phyloP scores from a whole-genome alignment of 257 asterid species.

The Coffea eugenioides region DNA sequence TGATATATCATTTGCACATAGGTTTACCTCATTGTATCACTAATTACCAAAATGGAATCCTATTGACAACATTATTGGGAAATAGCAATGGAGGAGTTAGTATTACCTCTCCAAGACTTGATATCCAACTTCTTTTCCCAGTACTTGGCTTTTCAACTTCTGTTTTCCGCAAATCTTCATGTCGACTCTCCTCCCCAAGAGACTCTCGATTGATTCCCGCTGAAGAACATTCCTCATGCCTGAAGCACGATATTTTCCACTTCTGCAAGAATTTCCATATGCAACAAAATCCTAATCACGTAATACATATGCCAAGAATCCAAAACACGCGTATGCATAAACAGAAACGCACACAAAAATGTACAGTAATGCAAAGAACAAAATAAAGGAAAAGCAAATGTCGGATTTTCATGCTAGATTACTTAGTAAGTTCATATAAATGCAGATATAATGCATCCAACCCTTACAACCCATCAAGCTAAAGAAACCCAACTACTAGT shows the following conservation, averaged over 20 bases:
- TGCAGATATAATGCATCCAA: not conserved
- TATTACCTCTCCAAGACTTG: conserved; percentile 46
- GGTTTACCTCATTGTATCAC: not conserved
- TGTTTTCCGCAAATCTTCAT: conserved; percentile 39
- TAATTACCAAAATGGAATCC: not conserved
- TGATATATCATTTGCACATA: not conserved
- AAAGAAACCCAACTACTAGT: not conserved
- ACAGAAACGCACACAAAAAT: not conserved
- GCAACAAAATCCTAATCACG: conserved; percentile 5
- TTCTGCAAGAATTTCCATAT: conserved; percentile 36
- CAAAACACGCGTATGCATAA: not conserved
- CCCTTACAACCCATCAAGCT: not conserved
- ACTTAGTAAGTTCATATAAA: not conserved
- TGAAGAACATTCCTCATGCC: conserved; percentile 55
- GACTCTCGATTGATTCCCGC: conserved; percentile 45
- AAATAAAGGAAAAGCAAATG: not conserved
- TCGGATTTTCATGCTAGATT: not conserved
- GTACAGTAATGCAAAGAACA: not conserved
- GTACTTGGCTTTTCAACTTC: conserved; percentile 41
- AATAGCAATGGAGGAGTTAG: not conserved
- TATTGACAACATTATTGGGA: conserved; percentile 6
- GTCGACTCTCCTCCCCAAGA: conserved; percentile 52
- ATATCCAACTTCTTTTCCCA: conserved; percentile 37
- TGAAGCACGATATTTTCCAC: conserved; percentile 73
- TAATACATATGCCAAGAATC: not conserved